A percentile compares a stretch with the other conserved stretches of the same genome.
These are phyloP conservation scores for Emergomyces orientalis DNA, from an alignment of 2,329 filamentous ascomycete species.

Conservation along the genomic window DNA sequence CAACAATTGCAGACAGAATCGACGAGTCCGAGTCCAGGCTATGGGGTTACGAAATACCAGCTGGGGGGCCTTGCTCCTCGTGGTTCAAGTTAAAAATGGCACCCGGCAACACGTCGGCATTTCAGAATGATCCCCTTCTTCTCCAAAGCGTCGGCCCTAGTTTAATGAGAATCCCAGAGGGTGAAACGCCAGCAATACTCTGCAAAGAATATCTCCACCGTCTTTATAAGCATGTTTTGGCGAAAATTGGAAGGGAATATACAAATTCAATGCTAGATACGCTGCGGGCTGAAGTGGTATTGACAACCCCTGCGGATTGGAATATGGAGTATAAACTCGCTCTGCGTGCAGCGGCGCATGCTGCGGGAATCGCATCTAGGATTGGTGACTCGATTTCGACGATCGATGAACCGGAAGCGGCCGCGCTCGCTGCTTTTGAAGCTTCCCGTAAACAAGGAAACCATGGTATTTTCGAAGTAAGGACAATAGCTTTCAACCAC, in stretches of 20 bases:
- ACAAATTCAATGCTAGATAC: not conserved
- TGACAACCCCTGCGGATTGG: conserved; percentile 18
- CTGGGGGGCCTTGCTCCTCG: conserved; percentile 6
- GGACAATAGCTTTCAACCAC: not conserved
- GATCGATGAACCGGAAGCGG: conserved; percentile 18
- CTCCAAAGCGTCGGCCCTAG: conserved; percentile 9
- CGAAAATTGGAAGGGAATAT: not conserved
- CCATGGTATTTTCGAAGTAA: conserved; percentile 8
- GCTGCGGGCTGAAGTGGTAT: conserved; percentile 12
- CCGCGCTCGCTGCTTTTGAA: conserved; percentile 13
- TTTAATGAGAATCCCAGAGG: conserved; percentile 13
- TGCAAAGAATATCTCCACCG: not conserved
- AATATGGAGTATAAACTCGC: conserved; percentile 7
- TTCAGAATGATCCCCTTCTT: conserved; percentile 15
- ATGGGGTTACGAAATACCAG: conserved; percentile 14
- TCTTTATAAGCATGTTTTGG: conserved; percentile 13
- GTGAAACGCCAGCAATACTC: conserved; percentile 12
- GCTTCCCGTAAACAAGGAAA: not conserved
- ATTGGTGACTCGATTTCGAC: conserved; percentile 11
- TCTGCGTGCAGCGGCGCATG: conserved; percentile 11
- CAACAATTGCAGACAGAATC: conserved; percentile 10
- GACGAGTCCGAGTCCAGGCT: conserved; percentile 29
- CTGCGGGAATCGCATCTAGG: conserved; percentile 14
- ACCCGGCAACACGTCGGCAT: not conserved
- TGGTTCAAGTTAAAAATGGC: conserved; percentile 19